A percentile compares a stretch with the other conserved stretches of the same genome.
Conservation (phyloP, 2,329 filamentous ascomycete species). For the Truncatella angustata region DNA sequence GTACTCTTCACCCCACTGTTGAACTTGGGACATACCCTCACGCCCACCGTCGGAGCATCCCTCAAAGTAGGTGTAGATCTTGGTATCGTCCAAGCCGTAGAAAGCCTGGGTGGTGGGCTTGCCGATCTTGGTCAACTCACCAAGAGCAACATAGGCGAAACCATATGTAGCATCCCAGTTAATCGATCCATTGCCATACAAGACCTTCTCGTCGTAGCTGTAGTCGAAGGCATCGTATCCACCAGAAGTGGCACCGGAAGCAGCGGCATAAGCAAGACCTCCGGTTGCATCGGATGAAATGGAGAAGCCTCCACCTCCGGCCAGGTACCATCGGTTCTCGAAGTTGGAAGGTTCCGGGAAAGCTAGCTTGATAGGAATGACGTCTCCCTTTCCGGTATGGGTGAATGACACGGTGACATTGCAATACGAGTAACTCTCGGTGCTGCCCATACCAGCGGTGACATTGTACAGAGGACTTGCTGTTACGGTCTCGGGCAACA, state of each 20-base stretch:
- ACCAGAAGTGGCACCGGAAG: constrained; percentile 37
- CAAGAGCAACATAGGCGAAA: constrained; percentile 49
- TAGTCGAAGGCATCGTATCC: constrained; percentile 42
- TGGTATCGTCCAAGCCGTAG: constrained; percentile 26
- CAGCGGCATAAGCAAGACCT: constrained; percentile 40
- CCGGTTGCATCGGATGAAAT: constrained; percentile 35
- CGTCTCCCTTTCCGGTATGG: constrained; percentile 29
- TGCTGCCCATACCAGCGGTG: constrained; percentile 23
- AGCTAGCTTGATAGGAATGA: constrained; percentile 31
- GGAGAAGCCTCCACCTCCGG: constrained; percentile 41
- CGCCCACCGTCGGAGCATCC: constrained; percentile 42
- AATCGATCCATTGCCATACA: constrained; percentile 47
- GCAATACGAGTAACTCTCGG: constrained; percentile 29
- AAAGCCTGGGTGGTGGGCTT: constrained; percentile 40
- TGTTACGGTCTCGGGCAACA: constrained; percentile 39
- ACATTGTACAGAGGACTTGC: constrained; percentile 37
- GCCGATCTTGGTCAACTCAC: constrained; percentile 48
- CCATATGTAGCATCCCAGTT: constrained; percentile 49
- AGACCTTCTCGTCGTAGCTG: constrained; percentile 35
- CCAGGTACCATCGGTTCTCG: constrained; percentile 43
- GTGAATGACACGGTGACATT: constrained; percentile 35
- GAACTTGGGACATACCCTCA: constrained; percentile 30
- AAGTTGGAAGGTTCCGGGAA: constrained; percentile 35
- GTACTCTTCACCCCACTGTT: constrained; percentile 37
- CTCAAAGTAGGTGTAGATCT: constrained; percentile 50